phyloP scores from a whole-genome alignment of 495 filamentous ascomycete genomes.

The Aspergillus coremiiformis region DNA sequence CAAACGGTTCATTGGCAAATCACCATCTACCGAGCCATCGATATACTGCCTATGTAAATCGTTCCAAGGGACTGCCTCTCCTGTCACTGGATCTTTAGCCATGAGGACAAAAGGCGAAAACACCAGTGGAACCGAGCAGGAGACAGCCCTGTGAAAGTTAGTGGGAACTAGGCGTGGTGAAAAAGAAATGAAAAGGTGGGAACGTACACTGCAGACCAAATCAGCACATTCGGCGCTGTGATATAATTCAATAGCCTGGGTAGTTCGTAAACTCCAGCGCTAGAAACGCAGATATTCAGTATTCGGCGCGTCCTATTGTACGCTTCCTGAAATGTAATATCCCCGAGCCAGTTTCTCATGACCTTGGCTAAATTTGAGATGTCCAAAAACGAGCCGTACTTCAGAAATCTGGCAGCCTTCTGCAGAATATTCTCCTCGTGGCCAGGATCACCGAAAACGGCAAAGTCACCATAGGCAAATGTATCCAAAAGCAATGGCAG shows the following conservation, averaged over 20 bases:
- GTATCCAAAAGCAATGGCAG: slow-evolving; percentile 61
- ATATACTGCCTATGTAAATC: slow-evolving; percentile 77
- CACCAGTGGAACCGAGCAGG: slow-evolving; percentile 85
- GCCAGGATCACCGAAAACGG: slow-evolving; percentile 71
- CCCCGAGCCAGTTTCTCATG: slow-evolving; percentile 71
- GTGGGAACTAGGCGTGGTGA: background rate
- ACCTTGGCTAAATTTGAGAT: slow-evolving; percentile 70
- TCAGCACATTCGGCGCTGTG: slow-evolving; percentile 86
- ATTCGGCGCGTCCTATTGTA: slow-evolving; percentile 88
- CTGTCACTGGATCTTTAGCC: slow-evolving; percentile 79
- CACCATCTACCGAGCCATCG: slow-evolving; percentile 89
- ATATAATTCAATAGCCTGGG: slow-evolving; percentile 86
- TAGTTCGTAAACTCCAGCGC: slow-evolving; percentile 77
- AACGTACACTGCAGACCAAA: slow-evolving; percentile 88
- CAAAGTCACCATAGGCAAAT: slow-evolving; percentile 75
- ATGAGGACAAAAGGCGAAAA: slow-evolving; percentile 69
- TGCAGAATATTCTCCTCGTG: slow-evolving; percentile 60
- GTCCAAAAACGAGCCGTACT: slow-evolving; percentile 75
- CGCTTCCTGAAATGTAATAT: slow-evolving; percentile 90
- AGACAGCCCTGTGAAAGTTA: slow-evolving; percentile 54
- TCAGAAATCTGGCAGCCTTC: slow-evolving; percentile 68
- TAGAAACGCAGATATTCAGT: slow-evolving; percentile 88
- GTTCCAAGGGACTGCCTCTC: slow-evolving; percentile 74
- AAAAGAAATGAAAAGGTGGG: background rate
- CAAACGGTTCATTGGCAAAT: slow-evolving; percentile 84